Evolutionary conservation across 352 stramenopile species (phyloP), one percentile per base, ranked within the genome.

Genomic region (Phytopythium kandeliae): DNA sequence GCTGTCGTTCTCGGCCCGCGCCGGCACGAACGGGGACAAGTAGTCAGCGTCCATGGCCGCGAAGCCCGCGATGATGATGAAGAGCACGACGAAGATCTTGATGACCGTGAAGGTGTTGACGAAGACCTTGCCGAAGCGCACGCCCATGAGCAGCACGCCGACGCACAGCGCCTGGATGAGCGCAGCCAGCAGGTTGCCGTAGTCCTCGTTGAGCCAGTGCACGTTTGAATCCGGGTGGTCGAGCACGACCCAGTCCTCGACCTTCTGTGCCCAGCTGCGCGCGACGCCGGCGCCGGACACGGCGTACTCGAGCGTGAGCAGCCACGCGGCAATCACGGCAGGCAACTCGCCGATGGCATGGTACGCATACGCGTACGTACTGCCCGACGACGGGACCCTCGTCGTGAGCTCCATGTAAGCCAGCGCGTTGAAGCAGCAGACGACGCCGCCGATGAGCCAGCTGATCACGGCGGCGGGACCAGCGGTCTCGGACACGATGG

Each of bases 361-460:
- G 62, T 95, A 97, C 9, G 86, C 66, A 62, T 96, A 98, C 1
- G 85, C 78, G 65, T 98, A 98, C 11, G 83, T 96, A 40, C 70
- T 90, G 13, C 90, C 90, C 17, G 85, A 86, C 16, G 78, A 92
- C 25, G 89, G 86, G 33, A 97, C 78, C 17, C 85, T 62, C 17
- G 70, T 82, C 3, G 72, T 78, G 33, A 95, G 61, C 60, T 97
- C 89, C 51, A 92, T 92, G 59, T 94, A 97, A 25, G 85, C 85
- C 24, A 93, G 62, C 1, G 84, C 85, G 38, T 74, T 88, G 42
- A 85, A 59, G 30, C 70, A 86, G 30, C 85, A 91, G 36, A 86
- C 74, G 9, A 90, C 42, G 17, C 85, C 89, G 36, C 69, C 75
- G 45, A 96, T 63, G 11, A 77, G 47, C 75, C 82, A 97, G 26